Evolutionary conservation across 1,284 basidiomycete species (phyloP), one percentile per base, ranked within the genome.

Genomic region (Tilletia setariae): DNA sequence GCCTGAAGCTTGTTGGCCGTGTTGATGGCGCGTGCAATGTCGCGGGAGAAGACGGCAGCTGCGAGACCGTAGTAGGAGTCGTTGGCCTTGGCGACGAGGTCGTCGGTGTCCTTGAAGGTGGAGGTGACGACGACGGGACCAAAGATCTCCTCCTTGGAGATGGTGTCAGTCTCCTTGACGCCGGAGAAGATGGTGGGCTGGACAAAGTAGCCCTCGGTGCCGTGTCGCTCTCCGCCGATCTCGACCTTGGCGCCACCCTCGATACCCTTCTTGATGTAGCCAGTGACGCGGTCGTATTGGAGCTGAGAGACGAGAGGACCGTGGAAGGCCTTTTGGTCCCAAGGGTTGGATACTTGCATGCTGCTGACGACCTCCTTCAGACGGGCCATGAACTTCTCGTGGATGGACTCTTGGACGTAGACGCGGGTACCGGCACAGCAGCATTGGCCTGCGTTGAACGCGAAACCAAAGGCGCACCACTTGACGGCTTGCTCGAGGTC

Each of bases 281-380:
- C 86, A 90, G 94, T 91, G 84, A 94, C 90, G 73, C 92, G 90
- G 83, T 97, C 92, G 77, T 90, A 92, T 83, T 98, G 94, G 28
- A 76, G 73, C 64, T 78, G 72, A 35, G 89, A 92, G 68, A 94
- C 90, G 84, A 93, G 92, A n/a, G 94, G 93, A 16, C 56, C 93
- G 81, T 94, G 92, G 84, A 89, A 87, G 47, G 88, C 88, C 49
- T 86, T 87, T 1, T 83, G 77, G 16, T 83, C 83, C 86, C 96
- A 95, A 23, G 94, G 93, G 84, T 94, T 89, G 51, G 92, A 93
- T 70, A 91, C 86, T 76, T 87, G 87, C 76, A 86, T 76, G 84
- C 80, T 85, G 30, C 25, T 23, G 49, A 49, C 49, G 23, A 63
- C 46, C 46, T 47, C 66, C 23, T 42, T 28, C 4, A 67, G 42